Conservation (phyloP, 129 eudicot species). For the Ambrosia trifida region DNA sequence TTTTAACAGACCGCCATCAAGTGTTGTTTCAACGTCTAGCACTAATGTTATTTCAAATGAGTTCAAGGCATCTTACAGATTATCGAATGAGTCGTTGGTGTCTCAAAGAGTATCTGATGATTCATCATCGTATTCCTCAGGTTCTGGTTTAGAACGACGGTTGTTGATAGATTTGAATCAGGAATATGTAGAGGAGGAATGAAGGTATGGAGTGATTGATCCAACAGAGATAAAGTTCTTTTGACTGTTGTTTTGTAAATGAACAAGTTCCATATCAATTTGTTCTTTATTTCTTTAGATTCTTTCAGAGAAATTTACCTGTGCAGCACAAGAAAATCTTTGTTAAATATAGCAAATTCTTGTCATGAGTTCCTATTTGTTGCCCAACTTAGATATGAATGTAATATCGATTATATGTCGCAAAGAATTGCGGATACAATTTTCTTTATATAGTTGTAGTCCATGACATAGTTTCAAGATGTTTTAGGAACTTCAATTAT, state of each 20-base stretch:
- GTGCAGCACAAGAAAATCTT: constrained; percentile 24
- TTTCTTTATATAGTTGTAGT: constrained; percentile 5
- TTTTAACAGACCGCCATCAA: constrained; percentile 22
- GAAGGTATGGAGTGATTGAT: constrained; percentile 17
- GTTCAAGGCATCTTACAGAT: constrained; percentile 28
- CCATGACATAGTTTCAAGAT: not conserved
- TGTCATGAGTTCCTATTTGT: constrained; percentile 12
- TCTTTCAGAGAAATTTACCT: constrained; percentile 16
- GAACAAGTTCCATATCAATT: constrained; percentile 28
- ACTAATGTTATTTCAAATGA: constrained; percentile 29
- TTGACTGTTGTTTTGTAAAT: constrained; percentile 30
- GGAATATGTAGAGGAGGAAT: constrained; percentile 37
- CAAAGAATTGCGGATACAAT: not conserved
- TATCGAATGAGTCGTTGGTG: constrained; percentile 24
- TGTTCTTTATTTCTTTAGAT: constrained; percentile 36
- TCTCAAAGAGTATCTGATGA: constrained; percentile 28
- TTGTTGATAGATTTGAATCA: constrained; percentile 36
- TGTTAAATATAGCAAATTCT: constrained; percentile 21
- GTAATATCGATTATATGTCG: not conserved
- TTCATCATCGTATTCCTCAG: constrained; percentile 31
- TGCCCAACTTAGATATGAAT: not conserved
- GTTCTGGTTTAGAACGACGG: constrained; percentile 24
- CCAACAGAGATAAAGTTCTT: constrained; percentile 17
- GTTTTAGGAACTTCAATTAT: not conserved
- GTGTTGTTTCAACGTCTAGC: constrained; percentile 19